Conservation (phyloP, 2,329 filamentous ascomycete genomes). For the Colletotrichum plurivorum region DNA sequence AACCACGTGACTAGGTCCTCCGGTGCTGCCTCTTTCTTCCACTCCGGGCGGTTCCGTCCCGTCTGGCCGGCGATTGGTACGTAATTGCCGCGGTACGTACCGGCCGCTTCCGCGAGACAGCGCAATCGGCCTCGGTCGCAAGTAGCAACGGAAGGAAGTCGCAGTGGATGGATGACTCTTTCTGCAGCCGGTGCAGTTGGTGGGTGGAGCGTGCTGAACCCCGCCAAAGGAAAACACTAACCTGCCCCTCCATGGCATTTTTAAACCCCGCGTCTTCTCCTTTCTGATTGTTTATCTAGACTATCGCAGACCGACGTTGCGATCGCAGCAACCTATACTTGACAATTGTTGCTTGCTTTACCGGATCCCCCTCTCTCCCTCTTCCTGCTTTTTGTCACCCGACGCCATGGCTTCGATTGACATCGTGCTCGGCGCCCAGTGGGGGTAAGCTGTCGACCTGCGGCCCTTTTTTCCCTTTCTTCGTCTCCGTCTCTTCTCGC, state of each 20-base stretch:
- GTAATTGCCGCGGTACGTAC: constrained; percentile 32
- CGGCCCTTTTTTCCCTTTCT: constrained; percentile 14
- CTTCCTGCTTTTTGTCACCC: background rate
- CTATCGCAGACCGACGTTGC: constrained; percentile 41
- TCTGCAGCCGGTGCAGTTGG: background rate
- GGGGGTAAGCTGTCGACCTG: constrained; percentile 49
- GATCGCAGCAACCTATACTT: constrained; percentile 40
- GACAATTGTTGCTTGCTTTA: constrained; percentile 36
- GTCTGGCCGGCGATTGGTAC: constrained; percentile 16
- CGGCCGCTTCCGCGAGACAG: constrained; percentile 18
- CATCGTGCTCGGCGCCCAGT: constrained; percentile 55
- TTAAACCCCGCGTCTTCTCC: constrained; percentile 40
- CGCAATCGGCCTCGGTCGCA: constrained; percentile 16
- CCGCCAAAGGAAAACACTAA: constrained; percentile 36
- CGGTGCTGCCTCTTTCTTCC: constrained; percentile 28
- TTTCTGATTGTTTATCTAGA: constrained; percentile 38
- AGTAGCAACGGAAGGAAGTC: background rate
- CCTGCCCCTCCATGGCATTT: constrained; percentile 40
- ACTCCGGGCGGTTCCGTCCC: constrained; percentile 33
- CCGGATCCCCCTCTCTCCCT: constrained; percentile 4
- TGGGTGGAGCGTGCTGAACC: constrained; percentile 18
- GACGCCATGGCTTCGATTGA: constrained; percentile 45
- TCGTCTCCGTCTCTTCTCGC: background rate
- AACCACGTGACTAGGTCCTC: background rate
- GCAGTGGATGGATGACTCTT: background rate